These are phyloP conservation scores for Aspergillus ochraceoroseus DNA, from an alignment of 2,329 filamentous ascomycete species.

Conservation along the genomic window DNA sequence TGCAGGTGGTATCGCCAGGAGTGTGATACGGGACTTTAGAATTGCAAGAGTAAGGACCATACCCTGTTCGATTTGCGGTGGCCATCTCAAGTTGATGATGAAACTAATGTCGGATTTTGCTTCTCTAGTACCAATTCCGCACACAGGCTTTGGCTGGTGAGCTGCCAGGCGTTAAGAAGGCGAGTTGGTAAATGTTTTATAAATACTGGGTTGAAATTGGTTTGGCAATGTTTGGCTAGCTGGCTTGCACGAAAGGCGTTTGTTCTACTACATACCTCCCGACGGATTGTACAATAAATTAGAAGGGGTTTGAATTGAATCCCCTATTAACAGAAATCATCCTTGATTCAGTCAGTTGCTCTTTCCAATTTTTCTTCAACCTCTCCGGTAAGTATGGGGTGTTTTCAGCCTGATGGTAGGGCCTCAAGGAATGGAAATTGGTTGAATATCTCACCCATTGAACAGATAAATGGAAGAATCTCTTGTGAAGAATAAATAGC, in stretches of 20 bases:
- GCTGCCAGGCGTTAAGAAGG: conserved; percentile 89
- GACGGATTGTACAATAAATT: conserved; percentile 14
- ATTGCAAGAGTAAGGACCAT: conserved; percentile 70
- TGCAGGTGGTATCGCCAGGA: conserved; percentile 79
- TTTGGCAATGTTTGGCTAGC: conserved; percentile 21
- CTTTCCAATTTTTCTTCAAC: too few species aligned
- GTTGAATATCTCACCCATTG: too few species aligned
- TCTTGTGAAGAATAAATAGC: too few species aligned
- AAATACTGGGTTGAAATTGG: conserved; percentile 11
- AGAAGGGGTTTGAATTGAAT: conserved; percentile 8
- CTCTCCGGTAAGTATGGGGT: too few species aligned
- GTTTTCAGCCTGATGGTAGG: too few species aligned
- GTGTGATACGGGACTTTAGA: conserved; percentile 90
- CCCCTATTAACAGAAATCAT: background rate
- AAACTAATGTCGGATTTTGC: conserved; percentile 4
- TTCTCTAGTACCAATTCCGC: conserved; percentile 78
- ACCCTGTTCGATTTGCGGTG: too few species aligned
- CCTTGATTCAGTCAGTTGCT: conserved; percentile 1
- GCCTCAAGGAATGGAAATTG: too few species aligned
- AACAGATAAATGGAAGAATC: too few species aligned
- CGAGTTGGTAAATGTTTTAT: conserved; percentile 68
- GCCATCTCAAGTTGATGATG: background rate
- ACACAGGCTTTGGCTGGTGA: conserved; percentile 80
- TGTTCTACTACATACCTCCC: conserved; percentile 13
- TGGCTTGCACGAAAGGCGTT: conserved; percentile 28